phyloP scores from a whole-genome alignment of 108 stramenopile genomes.

The Nitzschia inconspicua region DNA sequence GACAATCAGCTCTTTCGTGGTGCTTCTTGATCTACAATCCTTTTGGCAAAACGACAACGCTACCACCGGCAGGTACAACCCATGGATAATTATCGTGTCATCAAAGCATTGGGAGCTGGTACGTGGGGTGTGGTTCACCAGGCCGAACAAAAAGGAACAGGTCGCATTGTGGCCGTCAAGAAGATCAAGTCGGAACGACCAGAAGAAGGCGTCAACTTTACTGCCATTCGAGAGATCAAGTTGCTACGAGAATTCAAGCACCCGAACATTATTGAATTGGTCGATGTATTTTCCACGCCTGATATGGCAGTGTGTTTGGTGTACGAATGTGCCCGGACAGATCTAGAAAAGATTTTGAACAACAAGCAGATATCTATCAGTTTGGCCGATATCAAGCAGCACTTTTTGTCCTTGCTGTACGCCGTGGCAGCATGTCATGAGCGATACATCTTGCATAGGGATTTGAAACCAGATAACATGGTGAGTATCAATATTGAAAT shows the following conservation, averaged over 20 bases:
- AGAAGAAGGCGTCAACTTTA: constrained; percentile 93
- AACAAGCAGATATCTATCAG: constrained; percentile 77
- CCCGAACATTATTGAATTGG: constrained; percentile 85
- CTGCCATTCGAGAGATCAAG: constrained; percentile 94
- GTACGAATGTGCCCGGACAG: constrained; percentile 88
- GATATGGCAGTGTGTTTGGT: constrained; percentile 86
- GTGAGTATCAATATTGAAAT: background rate
- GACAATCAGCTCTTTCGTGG: no score
- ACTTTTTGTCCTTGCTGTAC: constrained; percentile 58
- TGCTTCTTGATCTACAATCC: no score
- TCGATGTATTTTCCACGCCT: constrained; percentile 83
- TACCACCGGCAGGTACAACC: no score
- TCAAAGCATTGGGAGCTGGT: constrained; percentile 83
- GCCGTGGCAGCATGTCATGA: constrained; percentile 86
- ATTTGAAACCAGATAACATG: constrained; percentile 86
- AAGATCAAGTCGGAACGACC: constrained; percentile 87
- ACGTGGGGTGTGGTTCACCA: constrained; percentile 93
- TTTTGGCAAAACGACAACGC: no score
- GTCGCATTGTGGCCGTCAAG: constrained; percentile 86
- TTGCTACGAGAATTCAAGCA: constrained; percentile 90
- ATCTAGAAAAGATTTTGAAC: constrained; percentile 85
- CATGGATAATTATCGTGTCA: constrained; percentile 86
- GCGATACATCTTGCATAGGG: constrained; percentile 84
- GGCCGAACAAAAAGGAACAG: constrained; percentile 85
- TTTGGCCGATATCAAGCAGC: constrained; percentile 84